A percentile compares a stretch with the other conserved stretches of the same genome.
Evolutionary conservation across 176 grass and related monocot species (phyloP).

Genomic region (Dactylis glomerata): DNA sequence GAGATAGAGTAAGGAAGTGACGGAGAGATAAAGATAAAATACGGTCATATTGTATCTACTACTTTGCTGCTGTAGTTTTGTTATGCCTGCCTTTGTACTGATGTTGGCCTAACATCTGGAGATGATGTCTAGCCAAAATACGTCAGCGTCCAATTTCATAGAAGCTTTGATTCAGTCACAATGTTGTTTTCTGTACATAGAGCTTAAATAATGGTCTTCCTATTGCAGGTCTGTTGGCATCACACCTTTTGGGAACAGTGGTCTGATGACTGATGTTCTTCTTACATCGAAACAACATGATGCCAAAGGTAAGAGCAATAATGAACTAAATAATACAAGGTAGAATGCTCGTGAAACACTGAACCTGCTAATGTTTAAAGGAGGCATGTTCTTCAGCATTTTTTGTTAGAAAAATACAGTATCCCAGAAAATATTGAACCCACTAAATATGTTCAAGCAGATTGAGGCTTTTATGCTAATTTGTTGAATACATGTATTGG

Average conservation of each 20-base stretch:
- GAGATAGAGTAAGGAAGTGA: too few relatives aligned
- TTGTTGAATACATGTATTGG: too few relatives aligned
- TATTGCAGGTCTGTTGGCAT: conserved; percentile 79
- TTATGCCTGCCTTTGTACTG: conserved; percentile 50
- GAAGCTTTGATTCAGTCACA: conserved; percentile 73
- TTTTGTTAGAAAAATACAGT: too few relatives aligned
- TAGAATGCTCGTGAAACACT: too few relatives aligned
- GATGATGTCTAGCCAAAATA: conserved; percentile 94
- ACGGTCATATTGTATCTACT: too few relatives aligned
- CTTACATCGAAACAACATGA: conserved; percentile 32
- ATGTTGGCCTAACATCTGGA: conserved; percentile 63
- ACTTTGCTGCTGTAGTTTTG: too few relatives aligned
- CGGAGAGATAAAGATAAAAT: too few relatives aligned
- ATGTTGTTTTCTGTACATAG: conserved; percentile 63
- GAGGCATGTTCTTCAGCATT: too few relatives aligned
- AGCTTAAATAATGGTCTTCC: conserved; percentile 89
- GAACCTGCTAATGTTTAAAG: too few relatives aligned
- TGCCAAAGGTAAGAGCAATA: conserved; percentile 10
- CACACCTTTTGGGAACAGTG: conserved; percentile 55
- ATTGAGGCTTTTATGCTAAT: too few relatives aligned
- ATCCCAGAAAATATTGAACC: too few relatives aligned
- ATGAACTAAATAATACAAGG: not conserved
- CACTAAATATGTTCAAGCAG: too few relatives aligned
- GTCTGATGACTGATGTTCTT: conserved; percentile 42
- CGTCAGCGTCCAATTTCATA: conserved; percentile 73